phyloP scores from a whole-genome alignment of 129 eudicot species.

The Chrysanthemum lavandulifolium region DNA sequence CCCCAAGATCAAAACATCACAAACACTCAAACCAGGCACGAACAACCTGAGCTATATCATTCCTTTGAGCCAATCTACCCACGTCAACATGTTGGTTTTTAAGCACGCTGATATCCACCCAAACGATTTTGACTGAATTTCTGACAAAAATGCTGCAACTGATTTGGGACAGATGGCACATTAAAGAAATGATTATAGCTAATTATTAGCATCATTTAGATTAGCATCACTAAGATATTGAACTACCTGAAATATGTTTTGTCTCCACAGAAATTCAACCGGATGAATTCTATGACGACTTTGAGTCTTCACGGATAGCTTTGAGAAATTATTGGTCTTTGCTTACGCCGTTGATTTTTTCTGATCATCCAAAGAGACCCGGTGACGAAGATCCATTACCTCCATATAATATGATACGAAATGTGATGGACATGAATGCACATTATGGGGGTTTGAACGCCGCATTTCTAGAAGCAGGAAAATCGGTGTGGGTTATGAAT shows the following conservation, averaged over 20 bases:
- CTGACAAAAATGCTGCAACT: background rate
- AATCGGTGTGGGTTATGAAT: constrained; percentile 94
- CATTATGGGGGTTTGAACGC: constrained; percentile 88
- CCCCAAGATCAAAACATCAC: too few relatives aligned
- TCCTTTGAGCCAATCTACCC: too few relatives aligned
- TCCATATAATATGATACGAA: constrained; percentile 92
- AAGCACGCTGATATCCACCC: too few relatives aligned
- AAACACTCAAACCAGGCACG: too few relatives aligned
- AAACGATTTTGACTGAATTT: too few relatives aligned
- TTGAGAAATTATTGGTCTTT: constrained; percentile 89
- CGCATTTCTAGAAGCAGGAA: constrained; percentile 73
- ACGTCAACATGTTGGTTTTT: too few relatives aligned
- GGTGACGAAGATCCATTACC: constrained; percentile 98
- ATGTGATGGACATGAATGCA: constrained; percentile 98
- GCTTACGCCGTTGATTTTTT: constrained; percentile 89
- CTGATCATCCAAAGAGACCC: constrained; percentile 98
- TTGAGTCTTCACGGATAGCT: constrained; percentile 60
- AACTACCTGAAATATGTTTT: constrained; percentile 24
- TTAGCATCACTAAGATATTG: background rate
- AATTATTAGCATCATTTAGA: background rate
- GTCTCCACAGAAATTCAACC: constrained; percentile 59
- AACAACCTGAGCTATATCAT: too few relatives aligned
- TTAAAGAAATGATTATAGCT: background rate
- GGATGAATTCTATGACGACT: constrained; percentile 70
- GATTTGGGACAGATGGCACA: background rate